Conservation (phyloP, 164 flowering plant genomes). For the Cinnamomum chago region DNA sequence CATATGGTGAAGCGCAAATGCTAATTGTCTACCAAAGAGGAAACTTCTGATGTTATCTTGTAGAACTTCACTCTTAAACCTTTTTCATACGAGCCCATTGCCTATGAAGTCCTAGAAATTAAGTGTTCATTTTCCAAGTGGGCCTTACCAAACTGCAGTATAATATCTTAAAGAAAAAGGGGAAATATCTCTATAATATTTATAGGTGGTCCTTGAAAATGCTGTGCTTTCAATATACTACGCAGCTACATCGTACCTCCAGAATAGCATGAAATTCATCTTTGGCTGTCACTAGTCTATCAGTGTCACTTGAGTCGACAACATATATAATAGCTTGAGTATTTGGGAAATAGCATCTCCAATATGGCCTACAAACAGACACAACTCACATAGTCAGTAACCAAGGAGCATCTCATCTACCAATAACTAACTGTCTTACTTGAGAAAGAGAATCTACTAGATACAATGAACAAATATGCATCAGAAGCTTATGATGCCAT, state of each 20-base stretch:
- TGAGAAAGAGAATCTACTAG: too few relatives aligned
- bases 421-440: too few relatives aligned
- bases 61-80: too few relatives aligned
- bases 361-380: constrained; percentile 68
- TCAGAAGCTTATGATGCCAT: too few relatives aligned
- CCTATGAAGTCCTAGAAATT: too few relatives aligned
- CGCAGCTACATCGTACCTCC: constrained; percentile 46
- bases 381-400: background rate
- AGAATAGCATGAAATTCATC: constrained; percentile 94
- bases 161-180: background rate
- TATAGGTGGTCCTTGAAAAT: too few relatives aligned
- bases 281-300: constrained; percentile 79
- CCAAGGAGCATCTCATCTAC: background rate
- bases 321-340: constrained; percentile 96
- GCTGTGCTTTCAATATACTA: background rate
- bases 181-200: too few relatives aligned
- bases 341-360: constrained; percentile 98
- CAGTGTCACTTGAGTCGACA: constrained; percentile 96
- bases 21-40: too few relatives aligned
- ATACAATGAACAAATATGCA: too few relatives aligned
- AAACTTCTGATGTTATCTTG: too few relatives aligned
- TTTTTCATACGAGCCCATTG: too few relatives aligned
- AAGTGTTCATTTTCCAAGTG: background rate
- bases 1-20: too few relatives aligned
- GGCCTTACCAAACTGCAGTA: background rate